Conservation (phyloP, 2,329 filamentous ascomycete species). For the Pseudodiploospora longispora region DNA sequence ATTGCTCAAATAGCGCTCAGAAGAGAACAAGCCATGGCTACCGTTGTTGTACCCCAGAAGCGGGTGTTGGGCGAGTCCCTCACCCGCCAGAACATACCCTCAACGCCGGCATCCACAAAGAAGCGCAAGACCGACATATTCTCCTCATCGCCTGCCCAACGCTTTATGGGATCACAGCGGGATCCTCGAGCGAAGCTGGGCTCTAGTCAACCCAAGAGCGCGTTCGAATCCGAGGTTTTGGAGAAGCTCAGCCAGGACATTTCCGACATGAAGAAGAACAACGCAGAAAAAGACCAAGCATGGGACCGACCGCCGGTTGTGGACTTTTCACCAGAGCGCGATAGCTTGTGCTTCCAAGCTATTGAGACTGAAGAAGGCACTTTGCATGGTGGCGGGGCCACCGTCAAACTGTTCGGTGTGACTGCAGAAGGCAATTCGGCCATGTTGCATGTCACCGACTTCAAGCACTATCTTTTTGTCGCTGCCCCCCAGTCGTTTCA, state of each 20-base stretch:
- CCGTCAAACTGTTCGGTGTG: slow-evolving; percentile 89
- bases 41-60: slow-evolving; percentile 57
- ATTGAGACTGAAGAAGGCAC: slow-evolving; percentile 92
- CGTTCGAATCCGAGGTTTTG: slow-evolving; percentile 87
- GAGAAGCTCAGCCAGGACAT: slow-evolving; percentile 97
- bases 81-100: slow-evolving; percentile 52
- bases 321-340: slow-evolving; percentile 47
- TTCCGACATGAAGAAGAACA: slow-evolving; percentile 72
- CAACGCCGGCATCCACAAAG: slow-evolving; percentile 56
- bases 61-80: slow-evolving; percentile 64
- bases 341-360: slow-evolving; percentile 82
- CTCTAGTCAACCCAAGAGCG: slow-evolving; percentile 77
- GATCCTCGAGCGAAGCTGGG: slow-evolving; percentile 51
- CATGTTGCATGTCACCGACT: slow-evolving; percentile 88
- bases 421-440: slow-evolving; percentile 80
- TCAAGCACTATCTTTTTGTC: slow-evolving; percentile 93
- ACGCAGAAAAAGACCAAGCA: slow-evolving; percentile 85
- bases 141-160: slow-evolving; percentile 44
- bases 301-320: slow-evolving; percentile 61
- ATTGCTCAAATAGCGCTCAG: neutral
- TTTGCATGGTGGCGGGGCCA: slow-evolving; percentile 63
- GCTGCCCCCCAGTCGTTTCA: slow-evolving; percentile 78
- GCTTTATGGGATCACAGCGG: slow-evolving; percentile 56
- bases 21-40: slow-evolving; percentile 32
- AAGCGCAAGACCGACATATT: slow-evolving; percentile 71